phyloP scores from a whole-genome alignment of 768 basidiomycete genomes.

The Russula sp. region DNA sequence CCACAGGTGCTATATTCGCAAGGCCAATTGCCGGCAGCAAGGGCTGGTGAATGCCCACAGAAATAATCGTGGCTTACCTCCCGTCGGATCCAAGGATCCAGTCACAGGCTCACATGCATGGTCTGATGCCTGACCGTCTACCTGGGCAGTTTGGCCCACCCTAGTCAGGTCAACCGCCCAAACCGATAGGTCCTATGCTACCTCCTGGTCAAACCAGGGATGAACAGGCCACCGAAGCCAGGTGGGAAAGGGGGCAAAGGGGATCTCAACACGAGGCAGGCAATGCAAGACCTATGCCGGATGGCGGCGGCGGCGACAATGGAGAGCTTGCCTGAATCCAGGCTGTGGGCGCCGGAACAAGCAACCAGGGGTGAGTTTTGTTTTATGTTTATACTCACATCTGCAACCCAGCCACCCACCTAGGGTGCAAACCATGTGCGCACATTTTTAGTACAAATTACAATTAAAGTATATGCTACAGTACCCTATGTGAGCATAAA shows the following conservation, averaged over 20 bases:
- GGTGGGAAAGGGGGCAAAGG: conserved; percentile 12
- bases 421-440: too few relatives aligned
- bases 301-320: too few relatives aligned
- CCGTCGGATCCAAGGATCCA: background rate
- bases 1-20: conserved; percentile 9
- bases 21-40: conserved; percentile 3
- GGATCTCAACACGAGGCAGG: conserved; percentile 9
- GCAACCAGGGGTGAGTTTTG: too few relatives aligned
- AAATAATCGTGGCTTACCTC: background rate
- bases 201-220: conserved; percentile 23
- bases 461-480: too few relatives aligned
- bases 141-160: conserved; percentile 10
- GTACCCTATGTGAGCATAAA: too few relatives aligned
- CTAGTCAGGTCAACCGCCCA: conserved; percentile 11
- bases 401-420: too few relatives aligned
- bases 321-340: too few relatives aligned
- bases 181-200: conserved; percentile 20
- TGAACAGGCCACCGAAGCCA: conserved; percentile 15
- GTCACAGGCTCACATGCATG: conserved; percentile 2
- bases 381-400: too few relatives aligned
- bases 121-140: conserved; percentile 1
- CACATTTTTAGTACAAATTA: too few relatives aligned
- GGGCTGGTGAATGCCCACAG: conserved; percentile 10
- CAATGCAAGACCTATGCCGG: too few relatives aligned
- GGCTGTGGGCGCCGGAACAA: too few relatives aligned